Conservation (phyloP, 495 filamentous ascomycete genomes). For the Penicillium angulare region DNA sequence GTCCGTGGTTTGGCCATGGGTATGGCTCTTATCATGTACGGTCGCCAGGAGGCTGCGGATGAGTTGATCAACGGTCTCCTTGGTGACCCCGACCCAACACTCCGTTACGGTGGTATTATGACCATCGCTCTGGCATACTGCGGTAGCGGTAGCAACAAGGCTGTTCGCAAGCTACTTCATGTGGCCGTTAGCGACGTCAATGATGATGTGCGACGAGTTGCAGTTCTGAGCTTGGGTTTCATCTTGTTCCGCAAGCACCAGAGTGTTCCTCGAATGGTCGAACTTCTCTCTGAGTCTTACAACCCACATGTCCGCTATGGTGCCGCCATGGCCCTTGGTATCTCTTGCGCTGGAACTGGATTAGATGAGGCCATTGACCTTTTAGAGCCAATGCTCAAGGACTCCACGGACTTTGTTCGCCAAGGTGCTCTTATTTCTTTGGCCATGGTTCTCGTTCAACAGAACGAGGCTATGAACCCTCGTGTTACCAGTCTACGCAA, state of each 20-base stretch:
- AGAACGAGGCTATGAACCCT: conserved; percentile 94
- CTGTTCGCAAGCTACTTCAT: conserved; percentile 94
- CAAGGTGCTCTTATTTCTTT: conserved; percentile 95
- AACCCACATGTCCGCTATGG: conserved; percentile 99
- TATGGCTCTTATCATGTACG: conserved; percentile 99
- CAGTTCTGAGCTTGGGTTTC: conserved; percentile 98
- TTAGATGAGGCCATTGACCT: conserved; percentile 96
- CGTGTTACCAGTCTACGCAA: conserved; percentile 81
- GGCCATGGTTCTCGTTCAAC: conserved; percentile 97
- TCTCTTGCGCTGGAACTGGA: conserved; percentile 95
- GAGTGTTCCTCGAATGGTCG: conserved; percentile 98
- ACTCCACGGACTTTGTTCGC: conserved; percentile 96
- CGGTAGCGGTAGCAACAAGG: conserved; percentile 97
- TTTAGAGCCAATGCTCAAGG: conserved; percentile 98
- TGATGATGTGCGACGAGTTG: conserved; percentile 92
- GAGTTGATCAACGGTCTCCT: conserved; percentile 90
- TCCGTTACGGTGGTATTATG: conserved; percentile 98
- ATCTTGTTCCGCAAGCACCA: conserved; percentile 97
- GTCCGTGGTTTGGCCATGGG: conserved; percentile 92
- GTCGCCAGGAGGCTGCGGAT: conserved; percentile 90
- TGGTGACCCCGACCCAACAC: conserved; percentile 87
- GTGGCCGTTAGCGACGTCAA: conserved; percentile 97
- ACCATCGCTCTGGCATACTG: conserved; percentile 98
- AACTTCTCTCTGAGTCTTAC: conserved; percentile 95
- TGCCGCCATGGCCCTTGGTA: conserved; percentile 96